Conservation (phyloP, 345 rosid species). For the Balakata baccata region DNA sequence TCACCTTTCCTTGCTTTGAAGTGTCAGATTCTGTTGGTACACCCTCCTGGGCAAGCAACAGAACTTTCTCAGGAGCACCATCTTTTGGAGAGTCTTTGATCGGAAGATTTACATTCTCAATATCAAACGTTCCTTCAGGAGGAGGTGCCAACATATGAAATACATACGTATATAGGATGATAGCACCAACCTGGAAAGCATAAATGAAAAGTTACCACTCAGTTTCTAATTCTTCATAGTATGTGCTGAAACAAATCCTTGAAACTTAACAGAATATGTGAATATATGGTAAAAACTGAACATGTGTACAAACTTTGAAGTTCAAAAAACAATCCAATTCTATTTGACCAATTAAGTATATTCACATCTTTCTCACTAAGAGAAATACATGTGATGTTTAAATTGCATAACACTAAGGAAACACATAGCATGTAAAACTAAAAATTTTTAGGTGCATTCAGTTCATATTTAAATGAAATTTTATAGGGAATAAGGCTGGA, state of each 20-base stretch:
- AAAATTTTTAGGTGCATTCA: not conserved
- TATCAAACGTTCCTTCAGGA: slow-evolving; percentile 78
- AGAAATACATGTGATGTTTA: not conserved
- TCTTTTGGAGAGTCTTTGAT: slow-evolving; percentile 48
- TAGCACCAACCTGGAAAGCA: slow-evolving; percentile 88
- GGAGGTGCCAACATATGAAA: slow-evolving; percentile 93
- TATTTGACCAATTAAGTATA: not conserved
- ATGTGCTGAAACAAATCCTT: not conserved
- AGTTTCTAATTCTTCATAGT: not conserved
- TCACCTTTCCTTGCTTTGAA: slow-evolving; percentile 58
- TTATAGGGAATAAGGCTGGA: not conserved
- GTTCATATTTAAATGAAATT: not conserved
- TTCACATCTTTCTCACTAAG: not conserved
- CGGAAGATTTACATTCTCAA: slow-evolving; percentile 52
- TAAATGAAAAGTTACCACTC: slow-evolving; percentile 14
- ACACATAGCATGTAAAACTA: not conserved
- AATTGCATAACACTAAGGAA: not conserved
- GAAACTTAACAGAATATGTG: not conserved
- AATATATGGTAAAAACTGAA: not conserved
- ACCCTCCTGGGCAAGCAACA: slow-evolving; percentile 48
- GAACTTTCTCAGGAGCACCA: slow-evolving; percentile 52
- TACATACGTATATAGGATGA: slow-evolving; percentile 89
- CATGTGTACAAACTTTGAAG: not conserved
- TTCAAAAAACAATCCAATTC: not conserved
- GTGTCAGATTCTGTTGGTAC: slow-evolving; percentile 30